Base-by-base conservation (phyloP, 495 filamentous ascomycete genomes). In the Talaromyces proteolyticus region DNA sequence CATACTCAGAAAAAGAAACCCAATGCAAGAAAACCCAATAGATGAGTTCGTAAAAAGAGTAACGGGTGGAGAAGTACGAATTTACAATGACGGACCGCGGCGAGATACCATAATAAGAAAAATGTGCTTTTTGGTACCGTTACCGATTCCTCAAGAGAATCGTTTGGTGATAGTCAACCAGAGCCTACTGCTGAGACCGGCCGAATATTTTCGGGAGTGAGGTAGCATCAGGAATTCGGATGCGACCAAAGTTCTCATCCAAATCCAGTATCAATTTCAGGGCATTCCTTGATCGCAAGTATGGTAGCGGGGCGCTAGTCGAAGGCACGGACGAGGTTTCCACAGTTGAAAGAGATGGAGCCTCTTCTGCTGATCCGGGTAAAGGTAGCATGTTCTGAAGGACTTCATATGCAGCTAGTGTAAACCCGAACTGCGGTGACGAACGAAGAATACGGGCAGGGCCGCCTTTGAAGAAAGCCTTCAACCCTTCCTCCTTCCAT, bases 391-490 rank as follows among this genome's bases (percentile, higher is more conserved):
- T 37, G 47, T 80, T 87, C 74, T 96, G 89, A 43, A 98, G 74
- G 21, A 98, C 73, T 66, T 98, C 93, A 65, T 97, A 98, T 7
- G 86, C 86, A 3, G 93, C 93, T 7, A 98, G 80, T 2, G 93
- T 98, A 72, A 96, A 97, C 50, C 93, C 93, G 69, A 98, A 98
- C 61, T 98, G 93, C 18, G 93, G 93, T 1, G 91, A 96, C 3
- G 89, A 95, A 56, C 93, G 84, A 59, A 97, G 52, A 55, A 98
- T 91, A 73, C 93, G 88, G 12, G 93, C 93, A 5, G 93, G 91
- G 0, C 93, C 93, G 51, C 93, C 93, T 71, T 97, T 97, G 83
- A 96, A 98, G 79, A 97, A 98, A 38, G 93, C 93, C 56, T 78
- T 78, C 74, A 95, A 89, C 14, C 93, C 93, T 65, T 98, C 93